Evolutionary conservation across 345 rosid genomes (phyloP).

Genomic region (Populus ilicifolia): DNA sequence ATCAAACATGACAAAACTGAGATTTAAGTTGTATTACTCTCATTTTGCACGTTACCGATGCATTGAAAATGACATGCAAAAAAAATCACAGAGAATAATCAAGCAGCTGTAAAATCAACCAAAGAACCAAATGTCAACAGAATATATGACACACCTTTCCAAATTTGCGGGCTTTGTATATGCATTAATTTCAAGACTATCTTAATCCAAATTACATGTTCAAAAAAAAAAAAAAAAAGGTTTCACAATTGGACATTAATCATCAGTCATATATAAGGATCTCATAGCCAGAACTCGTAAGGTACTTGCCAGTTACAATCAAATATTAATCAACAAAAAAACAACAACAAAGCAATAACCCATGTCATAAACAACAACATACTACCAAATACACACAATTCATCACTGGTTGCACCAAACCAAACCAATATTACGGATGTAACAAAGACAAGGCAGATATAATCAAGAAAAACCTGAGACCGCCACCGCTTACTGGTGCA

Average conservation of each 20-base stretch:
- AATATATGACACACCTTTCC: background rate
- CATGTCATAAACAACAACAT: background rate
- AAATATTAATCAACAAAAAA: background rate
- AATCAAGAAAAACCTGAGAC: slow-evolving; percentile 60
- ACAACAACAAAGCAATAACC: background rate
- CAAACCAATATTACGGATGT: slow-evolving; percentile 6
- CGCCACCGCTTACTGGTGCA: slow-evolving; percentile 85
- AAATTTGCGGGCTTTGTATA: background rate
- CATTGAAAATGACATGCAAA: background rate
- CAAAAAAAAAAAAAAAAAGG: background rate
- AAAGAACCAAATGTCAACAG: slow-evolving; percentile 2
- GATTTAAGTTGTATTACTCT: background rate
- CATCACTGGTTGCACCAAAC: background rate
- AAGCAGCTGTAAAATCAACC: background rate
- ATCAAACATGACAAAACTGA: slow-evolving; percentile 5
- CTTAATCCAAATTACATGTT: background rate
- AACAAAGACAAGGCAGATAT: background rate
- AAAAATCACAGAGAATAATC: background rate
- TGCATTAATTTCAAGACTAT: background rate
- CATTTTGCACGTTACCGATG: background rate
- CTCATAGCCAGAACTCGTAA: background rate
- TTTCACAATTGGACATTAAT: background rate
- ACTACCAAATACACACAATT: background rate
- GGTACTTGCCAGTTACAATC: background rate
- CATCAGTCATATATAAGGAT: background rate